These are phyloP conservation scores for Paratinospora sagittata DNA, from an alignment of 164 flowering plant genomes.

Conservation along the genomic window DNA sequence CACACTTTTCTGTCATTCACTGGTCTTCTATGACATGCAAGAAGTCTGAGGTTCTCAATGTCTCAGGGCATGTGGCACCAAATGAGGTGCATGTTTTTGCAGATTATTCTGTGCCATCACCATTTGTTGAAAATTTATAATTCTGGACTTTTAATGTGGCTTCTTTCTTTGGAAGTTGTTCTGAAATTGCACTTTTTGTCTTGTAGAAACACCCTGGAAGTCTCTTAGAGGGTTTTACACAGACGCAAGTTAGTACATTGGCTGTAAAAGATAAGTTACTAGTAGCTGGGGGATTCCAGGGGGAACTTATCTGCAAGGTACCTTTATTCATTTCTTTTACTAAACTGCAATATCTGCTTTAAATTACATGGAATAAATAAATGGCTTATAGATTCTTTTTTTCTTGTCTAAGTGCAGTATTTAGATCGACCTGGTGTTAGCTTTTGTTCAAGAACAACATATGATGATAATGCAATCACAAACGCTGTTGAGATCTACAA, in stretches of 20 bases:
- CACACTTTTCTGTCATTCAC: slow-evolving; percentile 46
- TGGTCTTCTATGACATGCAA: slow-evolving; percentile 53
- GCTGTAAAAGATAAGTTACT: slow-evolving; percentile 57
- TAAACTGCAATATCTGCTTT: neutral
- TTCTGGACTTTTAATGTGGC: neutral
- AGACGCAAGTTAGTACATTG: slow-evolving; percentile 63
- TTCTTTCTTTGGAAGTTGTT: neutral
- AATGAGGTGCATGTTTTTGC: slow-evolving; percentile 35
- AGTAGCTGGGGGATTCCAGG: slow-evolving; percentile 71
- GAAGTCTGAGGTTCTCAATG: slow-evolving; percentile 48
- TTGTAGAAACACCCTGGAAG: slow-evolving; percentile 64
- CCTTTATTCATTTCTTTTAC: neutral
- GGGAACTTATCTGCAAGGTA: slow-evolving; percentile 93
- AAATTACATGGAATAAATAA: neutral
- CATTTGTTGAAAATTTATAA: neutral
- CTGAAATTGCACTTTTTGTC: neutral
- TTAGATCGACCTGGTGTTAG: slow-evolving; percentile 78
- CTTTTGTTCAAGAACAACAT: slow-evolving; percentile 83
- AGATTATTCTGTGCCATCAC: neutral
- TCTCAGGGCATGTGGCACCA: slow-evolving; percentile 61
- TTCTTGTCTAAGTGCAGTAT: slow-evolving; percentile 41
- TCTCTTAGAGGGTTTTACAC: slow-evolving; percentile 56
- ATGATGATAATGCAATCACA: slow-evolving; percentile 92
- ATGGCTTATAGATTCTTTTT: neutral
- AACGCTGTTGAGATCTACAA: slow-evolving; percentile 90